These are phyloP conservation scores for Grosmannia serpens DNA, from an alignment of 2,329 filamentous ascomycete species.

Conservation along the genomic window DNA sequence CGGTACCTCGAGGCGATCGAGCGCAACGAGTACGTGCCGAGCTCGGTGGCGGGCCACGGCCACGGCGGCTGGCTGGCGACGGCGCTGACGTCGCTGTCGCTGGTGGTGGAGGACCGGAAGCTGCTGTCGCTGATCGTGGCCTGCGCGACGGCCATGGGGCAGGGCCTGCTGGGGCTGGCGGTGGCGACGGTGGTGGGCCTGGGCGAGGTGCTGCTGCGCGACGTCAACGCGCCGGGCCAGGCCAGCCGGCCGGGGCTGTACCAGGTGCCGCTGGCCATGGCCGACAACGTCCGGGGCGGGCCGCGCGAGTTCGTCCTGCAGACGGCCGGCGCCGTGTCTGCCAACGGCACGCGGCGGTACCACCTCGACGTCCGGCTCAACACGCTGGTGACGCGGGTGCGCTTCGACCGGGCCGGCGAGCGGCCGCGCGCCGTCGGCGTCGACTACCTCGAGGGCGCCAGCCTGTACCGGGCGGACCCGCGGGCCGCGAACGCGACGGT, in stretches of 20 bases:
- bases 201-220: slow-evolving; percentile 38
- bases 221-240: slow-evolving; percentile 29
- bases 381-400: slow-evolving; percentile 24
- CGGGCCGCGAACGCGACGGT: slow-evolving; percentile 19
- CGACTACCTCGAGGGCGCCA: slow-evolving; percentile 28
- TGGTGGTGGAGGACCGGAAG: slow-evolving; percentile 18
- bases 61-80: slow-evolving; percentile 37
- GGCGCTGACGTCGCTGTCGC: slow-evolving; percentile 20
- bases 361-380: slow-evolving; percentile 26
- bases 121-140: slow-evolving; percentile 16
- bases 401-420: slow-evolving; percentile 21
- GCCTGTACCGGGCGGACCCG: slow-evolving; percentile 31
- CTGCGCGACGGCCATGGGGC: slow-evolving; percentile 18
- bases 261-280: slow-evolving; percentile 3
- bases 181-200: slow-evolving; percentile 41
- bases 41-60: slow-evolving; percentile 31
- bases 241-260: background rate
- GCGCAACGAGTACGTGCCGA: slow-evolving; percentile 36
- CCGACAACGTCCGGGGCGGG: slow-evolving; percentile 18
- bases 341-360: slow-evolving; percentile 32
- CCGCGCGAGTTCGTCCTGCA: slow-evolving; percentile 40
- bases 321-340: slow-evolving; percentile 17
- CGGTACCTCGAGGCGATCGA: slow-evolving; percentile 43
- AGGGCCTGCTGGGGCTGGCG: slow-evolving; percentile 34
- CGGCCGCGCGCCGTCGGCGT: slow-evolving; percentile 25